Conservation (phyloP, 495 filamentous ascomycete genomes). For the Trichoderma gamsii region DNA sequence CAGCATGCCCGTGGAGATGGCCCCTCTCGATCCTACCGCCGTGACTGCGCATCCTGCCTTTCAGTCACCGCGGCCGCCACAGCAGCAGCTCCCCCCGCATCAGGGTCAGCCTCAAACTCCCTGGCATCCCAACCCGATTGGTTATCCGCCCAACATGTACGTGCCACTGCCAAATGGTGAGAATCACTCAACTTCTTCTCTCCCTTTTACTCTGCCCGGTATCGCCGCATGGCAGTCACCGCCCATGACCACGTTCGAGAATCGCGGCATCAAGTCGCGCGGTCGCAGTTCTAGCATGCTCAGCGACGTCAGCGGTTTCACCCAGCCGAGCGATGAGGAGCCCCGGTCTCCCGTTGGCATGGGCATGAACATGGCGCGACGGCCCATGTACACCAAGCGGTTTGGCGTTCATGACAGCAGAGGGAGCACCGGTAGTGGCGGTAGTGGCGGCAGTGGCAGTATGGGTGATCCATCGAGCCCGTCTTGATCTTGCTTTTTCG, state of each 20-base stretch:
- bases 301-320: slow-evolving; percentile 59
- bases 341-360: slow-evolving; percentile 20
- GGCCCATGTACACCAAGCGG: background rate
- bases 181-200: background rate
- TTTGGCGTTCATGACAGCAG: slow-evolving; percentile 19
- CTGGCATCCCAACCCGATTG: slow-evolving; percentile 15
- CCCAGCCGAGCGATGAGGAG: slow-evolving; percentile 48
- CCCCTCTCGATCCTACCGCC: slow-evolving; percentile 23
- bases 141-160: background rate
- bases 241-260: slow-evolving; percentile 8
- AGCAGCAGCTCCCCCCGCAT: slow-evolving; percentile 7
- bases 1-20: slow-evolving; percentile 31
- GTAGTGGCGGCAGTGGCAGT: slow-evolving; percentile 32
- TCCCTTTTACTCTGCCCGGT: background rate
- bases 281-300: slow-evolving; percentile 64
- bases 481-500: slow-evolving; percentile 19
- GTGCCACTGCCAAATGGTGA: background rate
- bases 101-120: background rate
- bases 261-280: slow-evolving; percentile 29
- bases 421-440: slow-evolving; percentile 31
- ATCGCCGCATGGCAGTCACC: background rate
- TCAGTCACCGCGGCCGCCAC: slow-evolving; percentile 8
- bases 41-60: slow-evolving; percentile 20
- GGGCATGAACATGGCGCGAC: background rate
- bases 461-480: slow-evolving; percentile 28